Conservation (phyloP, 2,329 filamentous ascomycete genomes). For the Tolypocladium nubicola region DNA sequence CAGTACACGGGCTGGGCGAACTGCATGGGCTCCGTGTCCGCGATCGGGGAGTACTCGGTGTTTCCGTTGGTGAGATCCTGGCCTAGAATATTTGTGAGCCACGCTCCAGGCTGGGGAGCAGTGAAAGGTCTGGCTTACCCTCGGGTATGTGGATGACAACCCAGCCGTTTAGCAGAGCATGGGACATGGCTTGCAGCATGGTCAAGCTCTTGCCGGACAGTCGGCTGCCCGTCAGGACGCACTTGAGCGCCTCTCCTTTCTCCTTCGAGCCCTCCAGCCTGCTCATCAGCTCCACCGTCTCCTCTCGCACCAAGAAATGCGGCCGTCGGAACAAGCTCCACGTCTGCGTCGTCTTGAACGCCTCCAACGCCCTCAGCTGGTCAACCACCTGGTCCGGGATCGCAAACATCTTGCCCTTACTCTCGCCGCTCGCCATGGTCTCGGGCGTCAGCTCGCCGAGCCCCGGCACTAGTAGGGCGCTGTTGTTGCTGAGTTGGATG, state of each 20-base stretch:
- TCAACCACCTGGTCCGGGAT: slow-evolving; percentile 64
- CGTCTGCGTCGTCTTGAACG: slow-evolving; percentile 81
- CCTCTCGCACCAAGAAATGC: slow-evolving; percentile 64
- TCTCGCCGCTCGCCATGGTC: slow-evolving; percentile 41
- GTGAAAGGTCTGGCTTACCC: slow-evolving; percentile 40
- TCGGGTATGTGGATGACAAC: slow-evolving; percentile 84
- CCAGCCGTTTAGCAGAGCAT: slow-evolving; percentile 76
- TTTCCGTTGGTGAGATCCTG: slow-evolving; percentile 72
- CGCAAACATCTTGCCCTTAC: slow-evolving; percentile 56
- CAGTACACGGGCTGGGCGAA: slow-evolving; percentile 76
- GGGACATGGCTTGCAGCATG: slow-evolving; percentile 71
- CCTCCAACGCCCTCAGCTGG: slow-evolving; percentile 70
- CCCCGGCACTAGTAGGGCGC: slow-evolving; percentile 68
- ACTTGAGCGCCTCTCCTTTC: slow-evolving; percentile 44
- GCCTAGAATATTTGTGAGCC: slow-evolving; percentile 26
- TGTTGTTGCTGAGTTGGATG: slow-evolving; percentile 87
- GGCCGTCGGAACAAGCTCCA: slow-evolving; percentile 83
- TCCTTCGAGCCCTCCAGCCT: slow-evolving; percentile 45
- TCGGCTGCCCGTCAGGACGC: slow-evolving; percentile 63
- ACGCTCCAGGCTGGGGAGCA: not conserved
- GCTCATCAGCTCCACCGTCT: slow-evolving; percentile 63
- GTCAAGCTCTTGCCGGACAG: slow-evolving; percentile 80
- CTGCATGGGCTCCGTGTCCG: slow-evolving; percentile 42
- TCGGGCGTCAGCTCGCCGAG: slow-evolving; percentile 49
- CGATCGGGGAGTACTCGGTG: slow-evolving; percentile 68